Base-by-base conservation (phyloP, 2,329 filamentous ascomycete genomes). In the Pleoardoris graminearum region DNA sequence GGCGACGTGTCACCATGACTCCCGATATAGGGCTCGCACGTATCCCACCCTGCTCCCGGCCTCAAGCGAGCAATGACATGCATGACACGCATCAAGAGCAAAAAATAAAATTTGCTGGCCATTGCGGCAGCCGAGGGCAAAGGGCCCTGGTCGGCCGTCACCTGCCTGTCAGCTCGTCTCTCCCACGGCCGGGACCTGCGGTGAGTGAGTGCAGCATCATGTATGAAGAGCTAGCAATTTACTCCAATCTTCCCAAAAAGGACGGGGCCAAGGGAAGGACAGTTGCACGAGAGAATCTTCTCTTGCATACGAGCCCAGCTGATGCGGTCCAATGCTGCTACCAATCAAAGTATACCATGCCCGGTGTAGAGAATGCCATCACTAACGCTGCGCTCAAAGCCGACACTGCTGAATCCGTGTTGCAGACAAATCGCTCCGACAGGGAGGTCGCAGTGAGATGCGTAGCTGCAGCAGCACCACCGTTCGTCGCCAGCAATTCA, bases 11-110 rank as follows among this genome's bases (percentile, higher is more conserved):
- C 42, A 32, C 42, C 25, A 3, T 43, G 30, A 36, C 29, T 16
- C 41, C 48, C 54, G 59, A 59, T 60, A 62, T 63, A 63, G 58
- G 50, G 30, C 51, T 56, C 57, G 64, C 65, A 65, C 62, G 58
- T 61, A 57, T 56, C 61, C 43, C 48, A 35, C 17, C 33, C 51
- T 61, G 62, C 51, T 59, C 65, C 50, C 53, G n/a, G 55, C 47
- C 43, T 49, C 52, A 46, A 43, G 53, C 59, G 57, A 65, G 53
- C 57, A 47, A 68, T 67, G 65, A 63, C 65, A 66, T 63, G 67
- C 67, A 68, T 59, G 38, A 41, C 36, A 48, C 45, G 32, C 50
- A 37, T 25, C 38, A 30, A 32, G n/a, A 23, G 29, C 19, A 43
- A 51, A 51, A 54, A 55, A 46, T 16, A 27, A 46, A 50, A 42